phyloP scores from a whole-genome alignment of 2,329 filamentous ascomycete species.

The Fusarium sp. region DNA sequence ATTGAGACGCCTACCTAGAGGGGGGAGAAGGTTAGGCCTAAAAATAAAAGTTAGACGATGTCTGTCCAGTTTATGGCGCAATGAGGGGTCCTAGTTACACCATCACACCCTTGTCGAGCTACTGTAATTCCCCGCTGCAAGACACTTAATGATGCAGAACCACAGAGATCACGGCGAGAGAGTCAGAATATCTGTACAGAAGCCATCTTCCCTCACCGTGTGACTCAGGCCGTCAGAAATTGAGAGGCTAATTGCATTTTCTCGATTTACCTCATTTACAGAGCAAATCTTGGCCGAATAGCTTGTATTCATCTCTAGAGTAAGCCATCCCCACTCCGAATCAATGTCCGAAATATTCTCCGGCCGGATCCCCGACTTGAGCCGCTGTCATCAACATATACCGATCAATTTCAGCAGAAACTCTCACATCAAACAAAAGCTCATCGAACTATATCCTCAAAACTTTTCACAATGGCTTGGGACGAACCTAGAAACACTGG shows the following conservation, averaged over 20 bases:
- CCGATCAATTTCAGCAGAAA: neutral
- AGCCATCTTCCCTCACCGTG: neutral
- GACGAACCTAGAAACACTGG: conserved; percentile 57
- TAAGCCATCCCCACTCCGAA: conserved; percentile 33
- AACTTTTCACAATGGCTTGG: conserved; percentile 52
- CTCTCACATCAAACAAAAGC: neutral
- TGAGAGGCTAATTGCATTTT: neutral
- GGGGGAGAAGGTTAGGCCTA: neutral
- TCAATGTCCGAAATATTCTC: conserved; percentile 43
- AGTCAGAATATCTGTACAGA: neutral
- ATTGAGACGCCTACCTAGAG: conserved; percentile 9
- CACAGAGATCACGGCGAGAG: neutral
- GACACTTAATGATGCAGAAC: neutral
- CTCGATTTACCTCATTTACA: neutral
- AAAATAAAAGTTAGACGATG: neutral
- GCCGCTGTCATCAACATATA: neutral
- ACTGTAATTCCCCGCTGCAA: neutral
- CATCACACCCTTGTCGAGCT: conserved; percentile 21
- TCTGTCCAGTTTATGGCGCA: conserved; percentile 22
- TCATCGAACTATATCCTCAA: conserved; percentile 5
- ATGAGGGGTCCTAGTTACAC: conserved; percentile 26
- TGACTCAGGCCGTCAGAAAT: neutral
- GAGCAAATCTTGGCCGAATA: neutral
- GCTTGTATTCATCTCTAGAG: neutral
- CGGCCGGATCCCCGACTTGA: neutral